A percentile compares a stretch with the other conserved stretches of the same genome.
phyloP scores from a whole-genome alignment of 1,284 basidiomycete genomes.

The Heterobasidion parviporum region DNA sequence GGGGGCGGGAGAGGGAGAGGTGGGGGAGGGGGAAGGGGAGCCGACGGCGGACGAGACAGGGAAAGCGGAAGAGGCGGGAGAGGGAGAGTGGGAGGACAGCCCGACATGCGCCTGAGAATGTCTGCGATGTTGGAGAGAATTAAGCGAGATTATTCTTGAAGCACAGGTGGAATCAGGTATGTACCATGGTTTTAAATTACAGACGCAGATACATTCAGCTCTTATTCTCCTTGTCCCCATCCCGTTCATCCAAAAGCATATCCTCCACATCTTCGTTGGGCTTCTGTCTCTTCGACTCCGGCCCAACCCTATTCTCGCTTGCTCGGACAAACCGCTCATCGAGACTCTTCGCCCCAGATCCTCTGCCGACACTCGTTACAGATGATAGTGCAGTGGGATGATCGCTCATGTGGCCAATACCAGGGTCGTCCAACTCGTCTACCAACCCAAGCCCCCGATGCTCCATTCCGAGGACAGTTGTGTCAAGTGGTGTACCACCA shows the following conservation, averaged over 20 bases:
- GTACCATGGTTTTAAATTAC: conserved; percentile 1
- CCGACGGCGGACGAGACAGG: conserved; percentile 2
- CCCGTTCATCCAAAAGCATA: conserved; percentile 38
- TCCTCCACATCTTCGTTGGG: conserved; percentile 19
- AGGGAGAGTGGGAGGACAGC: conserved; percentile 39
- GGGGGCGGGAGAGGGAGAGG: conserved; percentile 9
- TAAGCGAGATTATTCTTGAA: conserved; percentile 45
- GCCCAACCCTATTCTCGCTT: conserved; percentile 16
- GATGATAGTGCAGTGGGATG: conserved; percentile 63
- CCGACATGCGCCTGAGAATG: conserved; percentile 76
- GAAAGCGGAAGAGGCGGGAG: conserved; percentile 6
- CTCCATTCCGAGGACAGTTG: conserved; percentile 23
- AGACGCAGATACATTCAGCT: conserved; percentile 10
- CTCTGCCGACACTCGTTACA: conserved; percentile 41
- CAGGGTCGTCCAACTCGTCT: conserved; percentile 75
- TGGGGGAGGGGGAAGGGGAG: conserved; percentile 11
- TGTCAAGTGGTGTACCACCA: conserved; percentile 13
- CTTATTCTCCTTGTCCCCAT: conserved; percentile 55
- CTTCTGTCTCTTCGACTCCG: conserved; percentile 10
- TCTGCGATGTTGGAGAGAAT: conserved; percentile 71
- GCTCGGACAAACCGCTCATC: conserved; percentile 60
- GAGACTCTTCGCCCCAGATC: conserved; percentile 48
- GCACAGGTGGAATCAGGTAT: conserved; percentile 2
- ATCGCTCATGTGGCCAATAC: conserved; percentile 74
- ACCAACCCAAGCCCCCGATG: conserved; percentile 61